Base-by-base conservation (phyloP, 495 filamentous ascomycete genomes). In the Neurospora sp. region DNA sequence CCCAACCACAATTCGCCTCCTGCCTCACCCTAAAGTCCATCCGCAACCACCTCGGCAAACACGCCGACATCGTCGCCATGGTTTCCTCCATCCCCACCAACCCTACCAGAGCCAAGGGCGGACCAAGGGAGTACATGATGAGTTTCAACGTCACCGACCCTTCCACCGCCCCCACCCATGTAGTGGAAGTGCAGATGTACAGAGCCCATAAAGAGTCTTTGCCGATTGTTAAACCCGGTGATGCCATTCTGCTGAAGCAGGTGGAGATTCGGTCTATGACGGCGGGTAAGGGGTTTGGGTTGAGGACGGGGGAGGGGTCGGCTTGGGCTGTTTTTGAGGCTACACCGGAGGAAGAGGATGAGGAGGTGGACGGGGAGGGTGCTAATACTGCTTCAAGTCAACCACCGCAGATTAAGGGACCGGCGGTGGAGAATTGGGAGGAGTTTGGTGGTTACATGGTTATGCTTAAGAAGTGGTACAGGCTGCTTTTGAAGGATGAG, bases 241-340 rank as follows among this genome's bases (percentile, higher is more conserved):
- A 96, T 74, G 89, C 90, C 3, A 84, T 97, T 27, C 80, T 99
- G 44, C 85, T 99, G 14, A 86, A 91, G 7, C 85, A 89, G 47
- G 94, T 98, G 76, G 86, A 86, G 71, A 92, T 96, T 16, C 81
- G 85, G 69, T 86, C 85, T 70, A 92, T 96, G 18, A 81, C 85
- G 69, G 71, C 86, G 12, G 85, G 85, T 53, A 79, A 80, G 44
- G 82, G 83, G 0, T 86, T 84, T 73, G 83, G 85, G 4, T 74
- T 89, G 22, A 81, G 85, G 44, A 80, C 78, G 20, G 81, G 77
- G 39, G 78, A 77, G 20, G 80, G 79, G 69, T 85, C 81, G 14
- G 84, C 82, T 35, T 96, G 93, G 92, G 92, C 89, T 5, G 88
- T 94, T 74, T 85, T 82, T 73, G 85, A 86, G 16, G 72, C 71